phyloP scores from a whole-genome alignment of 1,139 yeast species.

The Debaryomycetaceae sp. region DNA sequence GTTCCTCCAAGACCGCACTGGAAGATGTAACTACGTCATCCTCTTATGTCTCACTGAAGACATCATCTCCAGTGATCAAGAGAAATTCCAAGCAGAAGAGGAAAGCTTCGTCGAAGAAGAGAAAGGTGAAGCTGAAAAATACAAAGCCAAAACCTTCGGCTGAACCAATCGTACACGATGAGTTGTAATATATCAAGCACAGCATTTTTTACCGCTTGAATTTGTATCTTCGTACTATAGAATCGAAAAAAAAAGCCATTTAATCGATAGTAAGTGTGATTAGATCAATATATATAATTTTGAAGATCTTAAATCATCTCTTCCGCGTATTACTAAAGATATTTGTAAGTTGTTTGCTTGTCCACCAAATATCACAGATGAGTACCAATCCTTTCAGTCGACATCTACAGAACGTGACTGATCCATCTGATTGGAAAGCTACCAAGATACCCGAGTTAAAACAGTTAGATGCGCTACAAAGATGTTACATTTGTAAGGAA shows the following conservation, averaged over 20 bases:
- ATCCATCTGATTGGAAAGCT: constrained; percentile 66
- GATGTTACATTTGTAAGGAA: constrained; percentile 94
- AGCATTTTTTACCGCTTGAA: no score
- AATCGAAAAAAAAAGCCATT: neutral
- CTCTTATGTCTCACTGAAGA: neutral
- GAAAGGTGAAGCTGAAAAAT: neutral
- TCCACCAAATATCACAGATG: constrained; percentile 3
- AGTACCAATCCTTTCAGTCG: constrained; percentile 12
- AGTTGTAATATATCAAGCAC: neutral
- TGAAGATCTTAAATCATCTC: neutral
- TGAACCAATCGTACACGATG: neutral
- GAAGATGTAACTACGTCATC: neutral
- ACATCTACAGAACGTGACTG: constrained; percentile 38
- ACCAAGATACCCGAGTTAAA: constrained; percentile 54
- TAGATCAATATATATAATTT: neutral
- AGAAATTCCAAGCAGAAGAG: neutral
- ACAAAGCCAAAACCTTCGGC: neutral
- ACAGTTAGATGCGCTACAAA: constrained; percentile 63
- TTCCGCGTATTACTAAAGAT: neutral
- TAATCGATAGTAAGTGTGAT: neutral
- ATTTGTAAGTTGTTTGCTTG: no score
- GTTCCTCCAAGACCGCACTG: neutral
- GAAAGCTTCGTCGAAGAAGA: neutral
- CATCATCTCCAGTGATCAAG: neutral
- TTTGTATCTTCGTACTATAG: no score